phyloP scores from a whole-genome alignment of 2,329 filamentous ascomycete species.

The Ophiostoma tasmaniense region DNA sequence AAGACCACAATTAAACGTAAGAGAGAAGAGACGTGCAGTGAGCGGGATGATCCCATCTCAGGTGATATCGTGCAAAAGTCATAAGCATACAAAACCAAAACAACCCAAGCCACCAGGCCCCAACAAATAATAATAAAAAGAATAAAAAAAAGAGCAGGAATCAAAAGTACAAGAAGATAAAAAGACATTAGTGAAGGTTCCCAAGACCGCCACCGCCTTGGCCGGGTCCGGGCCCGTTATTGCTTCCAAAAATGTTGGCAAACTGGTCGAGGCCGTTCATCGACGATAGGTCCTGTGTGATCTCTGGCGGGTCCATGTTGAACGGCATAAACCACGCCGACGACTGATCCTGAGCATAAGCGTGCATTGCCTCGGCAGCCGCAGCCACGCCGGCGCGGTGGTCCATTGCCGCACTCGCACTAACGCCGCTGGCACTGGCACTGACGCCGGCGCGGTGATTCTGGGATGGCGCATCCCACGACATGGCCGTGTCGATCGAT shows the following conservation, averaged over 20 bases:
- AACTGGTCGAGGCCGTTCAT: conserved; percentile 42
- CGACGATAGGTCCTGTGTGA: conserved; percentile 39
- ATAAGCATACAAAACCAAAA: not conserved
- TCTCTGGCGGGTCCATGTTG: conserved; percentile 71
- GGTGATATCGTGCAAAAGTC: not conserved
- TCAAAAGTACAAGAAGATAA: not conserved
- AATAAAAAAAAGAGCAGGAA: not conserved
- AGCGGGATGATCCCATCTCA: not conserved
- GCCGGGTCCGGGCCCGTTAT: not conserved
- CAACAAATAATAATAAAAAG: not conserved
- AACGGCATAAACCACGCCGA: conserved; percentile 91
- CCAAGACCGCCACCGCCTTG: not conserved
- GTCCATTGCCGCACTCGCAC: conserved; percentile 2
- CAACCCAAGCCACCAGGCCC: not conserved
- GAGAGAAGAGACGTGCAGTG: not conserved
- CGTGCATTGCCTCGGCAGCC: conserved; percentile 22
- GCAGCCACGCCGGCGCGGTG: conserved; percentile 2
- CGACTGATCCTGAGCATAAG: conserved; percentile 37
- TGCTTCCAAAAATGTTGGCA: conserved; percentile 38
- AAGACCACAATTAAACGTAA: not conserved
- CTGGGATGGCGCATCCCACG: conserved; percentile 30
- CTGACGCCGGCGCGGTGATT: not conserved
- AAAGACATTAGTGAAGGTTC: not conserved
- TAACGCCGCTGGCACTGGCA: no score
- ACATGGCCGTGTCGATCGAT: conserved; percentile 33